A percentile compares a stretch with the other conserved stretches of the same genome.
Conservation (phyloP, 306 rosid genomes). For the Echinosophora koreensis region DNA sequence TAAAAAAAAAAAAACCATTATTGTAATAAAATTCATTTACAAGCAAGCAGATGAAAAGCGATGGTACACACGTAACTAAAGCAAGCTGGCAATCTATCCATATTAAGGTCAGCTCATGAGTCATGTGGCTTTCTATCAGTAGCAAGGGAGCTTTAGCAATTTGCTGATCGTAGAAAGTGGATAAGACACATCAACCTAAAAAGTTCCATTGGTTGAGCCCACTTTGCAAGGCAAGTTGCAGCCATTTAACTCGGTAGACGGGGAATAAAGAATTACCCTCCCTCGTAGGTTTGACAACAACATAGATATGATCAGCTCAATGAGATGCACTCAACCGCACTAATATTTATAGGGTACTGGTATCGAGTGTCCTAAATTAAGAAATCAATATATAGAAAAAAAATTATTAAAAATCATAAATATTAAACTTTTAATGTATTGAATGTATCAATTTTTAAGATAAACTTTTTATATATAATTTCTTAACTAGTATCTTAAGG, state of each 20-base stretch:
- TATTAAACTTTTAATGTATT: no score
- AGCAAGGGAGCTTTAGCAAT: background rate
- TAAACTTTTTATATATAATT: no score
- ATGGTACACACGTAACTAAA: background rate
- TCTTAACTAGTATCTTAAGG: no score
- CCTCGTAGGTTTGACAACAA: background rate
- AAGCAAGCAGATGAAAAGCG: background rate
- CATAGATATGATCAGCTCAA: background rate
- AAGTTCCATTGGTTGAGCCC: background rate
- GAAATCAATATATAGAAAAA: no score
- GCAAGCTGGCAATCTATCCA: background rate
- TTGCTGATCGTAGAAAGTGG: conserved; percentile 8
- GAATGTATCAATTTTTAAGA: no score
- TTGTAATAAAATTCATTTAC: background rate
- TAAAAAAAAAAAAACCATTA: no score
- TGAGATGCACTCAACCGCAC: conserved; percentile 29
- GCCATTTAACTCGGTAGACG: background rate
- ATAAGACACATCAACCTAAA: conserved; percentile 10
- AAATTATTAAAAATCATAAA: no score
- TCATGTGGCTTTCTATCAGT: background rate
- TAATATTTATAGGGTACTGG: no score
- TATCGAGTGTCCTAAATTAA: no score
- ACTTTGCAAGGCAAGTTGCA: background rate
- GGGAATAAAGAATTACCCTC: background rate
- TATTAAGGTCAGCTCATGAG: no score